These are phyloP conservation scores for Trichoderma semiorbis DNA, from an alignment of 2,329 filamentous ascomycete genomes.

Conservation along the genomic window DNA sequence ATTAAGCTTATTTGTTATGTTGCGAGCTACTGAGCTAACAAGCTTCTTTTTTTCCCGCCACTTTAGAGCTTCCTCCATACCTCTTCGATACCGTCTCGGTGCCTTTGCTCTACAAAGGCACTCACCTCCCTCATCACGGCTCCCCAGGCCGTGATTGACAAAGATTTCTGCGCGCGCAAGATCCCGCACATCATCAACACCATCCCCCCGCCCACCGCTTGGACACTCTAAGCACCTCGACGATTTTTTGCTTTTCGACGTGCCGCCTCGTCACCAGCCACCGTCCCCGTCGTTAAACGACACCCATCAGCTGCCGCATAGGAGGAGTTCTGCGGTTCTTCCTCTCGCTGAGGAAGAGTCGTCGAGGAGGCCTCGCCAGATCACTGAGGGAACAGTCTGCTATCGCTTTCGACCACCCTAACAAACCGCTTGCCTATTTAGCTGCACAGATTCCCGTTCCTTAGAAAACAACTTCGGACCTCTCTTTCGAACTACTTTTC, in stretches of 20 bases:
- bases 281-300: constrained; percentile 55
- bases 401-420: constrained; percentile 97
- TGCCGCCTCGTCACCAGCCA: constrained; percentile 43
- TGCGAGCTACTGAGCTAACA: background rate
- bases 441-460: constrained; percentile 21
- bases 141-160: constrained; percentile 61
- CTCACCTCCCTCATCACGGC: constrained; percentile 51
- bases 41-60: background rate
- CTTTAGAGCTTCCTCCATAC: background rate
- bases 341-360: constrained; percentile 99
- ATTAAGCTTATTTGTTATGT: background rate
- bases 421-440: constrained; percentile 49
- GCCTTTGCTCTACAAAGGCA: constrained; percentile 70
- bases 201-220: constrained; percentile 53
- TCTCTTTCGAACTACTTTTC: constrained; percentile 3
- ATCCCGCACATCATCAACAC: constrained; percentile 65
- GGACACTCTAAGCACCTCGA: constrained; percentile 48
- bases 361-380: constrained; percentile 97
- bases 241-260: constrained; percentile 50
- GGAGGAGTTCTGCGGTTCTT: constrained; percentile 97
- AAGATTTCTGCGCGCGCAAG: constrained; percentile 66
- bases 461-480: constrained; percentile 5
- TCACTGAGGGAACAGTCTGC: constrained; percentile 83
- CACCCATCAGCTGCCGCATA: constrained; percentile 97
- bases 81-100: constrained; percentile 22